Base-by-base conservation (phyloP, 2,329 filamentous ascomycete species). In the Lachnellula hyalina region DNA sequence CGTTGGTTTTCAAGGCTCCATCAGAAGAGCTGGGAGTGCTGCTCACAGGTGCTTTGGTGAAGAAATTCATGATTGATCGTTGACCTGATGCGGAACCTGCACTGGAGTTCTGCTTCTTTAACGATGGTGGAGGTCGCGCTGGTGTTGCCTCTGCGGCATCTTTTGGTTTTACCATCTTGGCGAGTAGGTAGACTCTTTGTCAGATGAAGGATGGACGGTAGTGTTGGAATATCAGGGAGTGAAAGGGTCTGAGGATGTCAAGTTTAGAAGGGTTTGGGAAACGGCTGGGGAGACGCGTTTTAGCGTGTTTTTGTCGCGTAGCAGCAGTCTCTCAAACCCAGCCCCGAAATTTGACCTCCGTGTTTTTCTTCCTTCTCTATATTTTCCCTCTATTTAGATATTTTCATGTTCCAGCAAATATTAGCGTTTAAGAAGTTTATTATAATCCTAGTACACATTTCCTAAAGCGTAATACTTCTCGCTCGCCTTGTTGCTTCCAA, bases 51-150 rank as follows among this genome's bases (percentile, higher is more conserved):
- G 78, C 73, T 69, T 79, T 90, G 62, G 86, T 79, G 67, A 93
- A 93, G 78, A 94, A 94, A 44, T 87, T 87, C 36, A 90, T 75
- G 56, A 94, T 90, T 51, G 86, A 89, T 69, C 77, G 79, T 67
- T 89, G 85, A 65, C 82, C 84, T 66, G 84, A 84, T 58, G 71
- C 71, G 5, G 74, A 57, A 32, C 55, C 60, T 34, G 60, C 49
- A 49, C 65, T 68, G n/a, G 67, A 68, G 54, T 49, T 58, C 49
- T 67, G 62, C 53, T 66, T 70, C 56, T 69, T 68, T 23, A 65
- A 49, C 6, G 62, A 58, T 7, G 66, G 57, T 21, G 67, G 57
- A 21, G 61, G 53, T 38, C 59, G 61, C 32, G 64, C 63, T 21
- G 66, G 67, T 15, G 66, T 67, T 6, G 53, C 53, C 35, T 51